Base-by-base conservation (phyloP, 139 green algal genomes). In the Cymbomonas tetramitiformis region DNA sequence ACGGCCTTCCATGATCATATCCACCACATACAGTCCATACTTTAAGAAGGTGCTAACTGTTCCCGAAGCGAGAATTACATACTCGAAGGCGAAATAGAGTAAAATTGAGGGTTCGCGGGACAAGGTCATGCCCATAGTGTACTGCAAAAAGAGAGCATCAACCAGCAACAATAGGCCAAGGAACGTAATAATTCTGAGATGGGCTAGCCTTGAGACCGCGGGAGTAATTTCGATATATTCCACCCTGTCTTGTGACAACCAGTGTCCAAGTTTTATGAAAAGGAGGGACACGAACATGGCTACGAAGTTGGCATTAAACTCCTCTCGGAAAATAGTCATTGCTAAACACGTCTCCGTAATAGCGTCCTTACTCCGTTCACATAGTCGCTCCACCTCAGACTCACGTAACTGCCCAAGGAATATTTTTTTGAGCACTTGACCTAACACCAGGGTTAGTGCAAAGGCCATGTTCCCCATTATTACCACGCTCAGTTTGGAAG, bases 61-160 rank as follows among this genome's bases (percentile, higher is more conserved):
- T 5, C 79, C 69, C 0, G 77, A 86, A 2, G 78, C 76, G 29
- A 88, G 76, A 61, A 95, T 94, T 39, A 93, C 73, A 65, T 94
- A 96, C 73, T 98, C 91, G 62, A 98, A 98, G 0, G 86, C 87
- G 56, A 98, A 98, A 28, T 98, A 80, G 29, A 98, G 71, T 61
- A 93, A 72, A n/a, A 97, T 81, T 12, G 64, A 82, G 34, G 91
- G 82, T 2, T 75, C 80, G 8, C 55, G 67, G 10, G 52, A 36
- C 24, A 94, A 64, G 2, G 79, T 86, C 31, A 74, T 64, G 4
- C 40, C 7, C 5, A 95, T 65, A 2, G 83, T 82, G 62, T 85
- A 86, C 29, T 87, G 69, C 28, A 98, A 69, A 57, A 95, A 86
- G 0, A 69, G 9, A 3, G 64, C 36, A 64, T 98, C 90, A 4